These are phyloP conservation scores for Kurtzmaniella cleridarum DNA, from an alignment of 805 yeast genomes.

Conservation along the genomic window DNA sequence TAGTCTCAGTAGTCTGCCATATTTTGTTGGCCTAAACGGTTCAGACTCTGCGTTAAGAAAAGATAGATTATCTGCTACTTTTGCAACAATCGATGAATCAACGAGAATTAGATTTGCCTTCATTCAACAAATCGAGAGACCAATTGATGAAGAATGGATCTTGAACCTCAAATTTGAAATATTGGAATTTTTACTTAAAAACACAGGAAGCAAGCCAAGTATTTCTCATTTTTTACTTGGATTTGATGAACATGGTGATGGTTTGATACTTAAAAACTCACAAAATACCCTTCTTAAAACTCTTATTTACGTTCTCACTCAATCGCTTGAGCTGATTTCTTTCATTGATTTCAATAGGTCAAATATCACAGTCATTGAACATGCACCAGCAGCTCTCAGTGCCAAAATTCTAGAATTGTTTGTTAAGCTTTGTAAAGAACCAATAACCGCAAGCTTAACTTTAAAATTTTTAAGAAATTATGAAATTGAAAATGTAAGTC, in stretches of 20 bases:
- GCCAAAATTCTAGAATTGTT: constrained; percentile 57
- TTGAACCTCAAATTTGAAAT: constrained; percentile 51
- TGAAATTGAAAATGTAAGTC: constrained; percentile 19
- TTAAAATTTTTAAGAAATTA: constrained; percentile 48
- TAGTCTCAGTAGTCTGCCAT: constrained; percentile 43
- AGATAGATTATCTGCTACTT: constrained; percentile 62
- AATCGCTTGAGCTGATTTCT: constrained; percentile 40
- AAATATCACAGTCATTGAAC: constrained; percentile 34
- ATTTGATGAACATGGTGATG: constrained; percentile 44
- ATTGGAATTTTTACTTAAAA: constrained; percentile 50
- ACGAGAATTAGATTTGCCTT: constrained; percentile 67
- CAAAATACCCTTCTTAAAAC: constrained; percentile 52
- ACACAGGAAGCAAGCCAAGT: constrained; percentile 45
- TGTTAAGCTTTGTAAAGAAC: constrained; percentile 53
- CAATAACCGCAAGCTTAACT: constrained; percentile 47
- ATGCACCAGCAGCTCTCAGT: constrained; percentile 54
- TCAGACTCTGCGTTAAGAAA: constrained; percentile 33
- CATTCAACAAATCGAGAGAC: constrained; percentile 55
- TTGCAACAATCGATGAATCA: constrained; percentile 76
- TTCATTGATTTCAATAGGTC: constrained; percentile 30
- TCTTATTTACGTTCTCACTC: constrained; percentile 44
- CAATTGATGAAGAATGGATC: constrained; percentile 29
- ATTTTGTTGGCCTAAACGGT: constrained; percentile 29
- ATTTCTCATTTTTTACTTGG: constrained; percentile 79
- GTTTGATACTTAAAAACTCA: constrained; percentile 44